Evolutionary conservation across 176 grass and related monocot genomes (phyloP).

Genomic region (Lolium rigidum): DNA sequence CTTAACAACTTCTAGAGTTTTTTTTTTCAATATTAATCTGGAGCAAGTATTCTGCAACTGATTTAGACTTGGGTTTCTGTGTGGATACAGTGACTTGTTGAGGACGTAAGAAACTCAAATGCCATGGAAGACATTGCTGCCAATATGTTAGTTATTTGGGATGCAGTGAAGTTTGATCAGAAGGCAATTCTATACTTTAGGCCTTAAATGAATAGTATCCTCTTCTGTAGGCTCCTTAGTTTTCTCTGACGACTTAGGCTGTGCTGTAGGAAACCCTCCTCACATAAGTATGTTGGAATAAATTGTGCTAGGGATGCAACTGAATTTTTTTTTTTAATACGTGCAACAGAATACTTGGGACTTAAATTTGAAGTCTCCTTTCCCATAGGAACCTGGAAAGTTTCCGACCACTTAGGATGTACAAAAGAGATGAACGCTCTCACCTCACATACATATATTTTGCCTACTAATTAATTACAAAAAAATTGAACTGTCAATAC

Average conservation of each 20-base stretch:
- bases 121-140: conserved; percentile 8
- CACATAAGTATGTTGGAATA: too few relatives aligned
- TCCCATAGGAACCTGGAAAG: neutral
- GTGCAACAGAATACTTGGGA: neutral
- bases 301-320: too few relatives aligned
- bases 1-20: neutral
- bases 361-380: neutral
- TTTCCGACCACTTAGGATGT: neutral
- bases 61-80: neutral
- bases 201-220: neutral
- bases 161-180: neutral
- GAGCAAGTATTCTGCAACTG: conserved; percentile 14
- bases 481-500: neutral
- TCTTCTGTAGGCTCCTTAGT: neutral
- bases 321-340: too few relatives aligned
- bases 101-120: neutral
- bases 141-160: neutral
- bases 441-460: neutral
- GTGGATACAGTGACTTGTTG: conserved; percentile 27
- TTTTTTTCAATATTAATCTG: neutral
- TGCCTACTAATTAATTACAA: neutral
- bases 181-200: neutral
- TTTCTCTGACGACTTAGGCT: neutral
- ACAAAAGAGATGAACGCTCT: neutral
- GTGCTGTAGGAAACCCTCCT: neutral